Percentiles rank a stretch among this genome's conserved stretches.
These are phyloP conservation scores for Colletotrichum lindemuthianum DNA, from an alignment of 2,329 filamentous ascomycete genomes.

Conservation along the genomic window DNA sequence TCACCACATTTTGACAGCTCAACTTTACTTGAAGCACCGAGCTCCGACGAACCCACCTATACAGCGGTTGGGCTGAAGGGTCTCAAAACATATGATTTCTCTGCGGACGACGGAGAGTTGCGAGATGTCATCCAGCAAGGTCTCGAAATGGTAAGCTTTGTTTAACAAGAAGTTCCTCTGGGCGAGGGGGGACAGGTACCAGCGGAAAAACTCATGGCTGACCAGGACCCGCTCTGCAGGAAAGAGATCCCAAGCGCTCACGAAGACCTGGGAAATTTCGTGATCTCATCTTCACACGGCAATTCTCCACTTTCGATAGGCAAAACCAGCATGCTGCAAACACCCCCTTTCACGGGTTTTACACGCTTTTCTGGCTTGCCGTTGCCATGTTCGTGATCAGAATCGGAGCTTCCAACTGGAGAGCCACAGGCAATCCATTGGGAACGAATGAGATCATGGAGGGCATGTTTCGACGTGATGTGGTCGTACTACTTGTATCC, in stretches of 20 bases:
- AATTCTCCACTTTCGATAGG: constrained; percentile 79
- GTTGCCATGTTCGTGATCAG: constrained; percentile 74
- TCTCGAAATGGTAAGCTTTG: constrained; percentile 24
- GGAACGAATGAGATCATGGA: constrained; percentile 78
- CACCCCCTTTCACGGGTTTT: constrained; percentile 82
- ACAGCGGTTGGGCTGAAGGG: constrained; percentile 1
- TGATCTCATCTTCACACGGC: constrained; percentile 74
- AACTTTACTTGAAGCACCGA: constrained; percentile 28
- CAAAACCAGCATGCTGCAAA: constrained; percentile 72
- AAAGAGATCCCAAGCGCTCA: constrained; percentile 28
- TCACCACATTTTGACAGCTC: constrained; percentile 23
- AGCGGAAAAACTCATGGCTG: neutral
- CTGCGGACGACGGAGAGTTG: constrained; percentile 43
- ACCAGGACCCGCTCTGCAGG: constrained; percentile 7
- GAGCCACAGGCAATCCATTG: constrained; percentile 72
- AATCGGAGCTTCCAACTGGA: constrained; percentile 75
- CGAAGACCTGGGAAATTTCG: constrained; percentile 46
- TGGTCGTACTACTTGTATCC: constrained; percentile 66
- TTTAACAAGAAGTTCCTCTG: neutral
- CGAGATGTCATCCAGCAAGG: constrained; percentile 30
- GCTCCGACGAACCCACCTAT: constrained; percentile 26
- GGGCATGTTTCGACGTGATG: constrained; percentile 68
- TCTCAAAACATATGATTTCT: constrained; percentile 39
- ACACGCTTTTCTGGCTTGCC: constrained; percentile 80
- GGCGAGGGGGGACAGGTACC: neutral